These are phyloP conservation scores for Sporisorium exsertum DNA, from an alignment of 1,284 basidiomycete species.

Conservation along the genomic window DNA sequence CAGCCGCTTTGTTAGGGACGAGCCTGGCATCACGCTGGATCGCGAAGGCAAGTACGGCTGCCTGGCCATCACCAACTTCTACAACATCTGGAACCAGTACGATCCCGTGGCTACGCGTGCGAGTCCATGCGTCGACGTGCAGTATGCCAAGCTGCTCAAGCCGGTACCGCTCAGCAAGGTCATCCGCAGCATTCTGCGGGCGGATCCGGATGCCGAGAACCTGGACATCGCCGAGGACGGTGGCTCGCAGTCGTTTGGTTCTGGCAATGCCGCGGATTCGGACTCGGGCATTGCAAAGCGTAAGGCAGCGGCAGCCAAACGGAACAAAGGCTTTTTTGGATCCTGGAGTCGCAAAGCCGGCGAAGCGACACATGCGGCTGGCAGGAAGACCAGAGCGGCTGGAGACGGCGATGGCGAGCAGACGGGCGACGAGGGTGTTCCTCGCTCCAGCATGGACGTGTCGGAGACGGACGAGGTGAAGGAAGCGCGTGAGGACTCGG, in stretches of 20 bases:
- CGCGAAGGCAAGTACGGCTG: slow-evolving; percentile 73
- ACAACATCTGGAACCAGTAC: slow-evolving; percentile 73
- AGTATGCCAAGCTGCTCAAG: slow-evolving; percentile 55
- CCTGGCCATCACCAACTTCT: slow-evolving; percentile 72
- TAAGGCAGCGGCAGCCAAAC: slow-evolving; percentile 34
- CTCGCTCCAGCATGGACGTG: slow-evolving; percentile 26
- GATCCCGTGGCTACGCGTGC: slow-evolving; percentile 72
- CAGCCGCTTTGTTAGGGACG: slow-evolving; percentile 71
- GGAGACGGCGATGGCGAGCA: slow-evolving; percentile 26
- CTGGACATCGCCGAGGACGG: slow-evolving; percentile 39
- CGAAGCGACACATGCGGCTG: slow-evolving; percentile 16
- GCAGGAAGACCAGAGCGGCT: slow-evolving; percentile 14
- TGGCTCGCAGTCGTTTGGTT: slow-evolving; percentile 39
- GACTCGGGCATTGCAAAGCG: slow-evolving; percentile 29
- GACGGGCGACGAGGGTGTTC: slow-evolving; percentile 16
- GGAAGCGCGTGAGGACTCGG: slow-evolving; percentile 19
- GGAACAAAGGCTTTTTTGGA: slow-evolving; percentile 37
- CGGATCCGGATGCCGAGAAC: slow-evolving; percentile 31
- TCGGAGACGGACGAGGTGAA: slow-evolving; percentile 34
- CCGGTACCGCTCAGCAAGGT: slow-evolving; percentile 45
- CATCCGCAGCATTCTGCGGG: slow-evolving; percentile 38
- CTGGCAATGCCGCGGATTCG: slow-evolving; percentile 21
- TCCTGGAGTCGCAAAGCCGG: slow-evolving; percentile 38
- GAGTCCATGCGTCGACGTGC: slow-evolving; percentile 69
- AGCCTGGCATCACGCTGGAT: slow-evolving; percentile 68